Evolutionary conservation across 2,329 filamentous ascomycete genomes (phyloP), one percentile per base, ranked within the genome.

Genomic region (Penicillium digitatum): DNA sequence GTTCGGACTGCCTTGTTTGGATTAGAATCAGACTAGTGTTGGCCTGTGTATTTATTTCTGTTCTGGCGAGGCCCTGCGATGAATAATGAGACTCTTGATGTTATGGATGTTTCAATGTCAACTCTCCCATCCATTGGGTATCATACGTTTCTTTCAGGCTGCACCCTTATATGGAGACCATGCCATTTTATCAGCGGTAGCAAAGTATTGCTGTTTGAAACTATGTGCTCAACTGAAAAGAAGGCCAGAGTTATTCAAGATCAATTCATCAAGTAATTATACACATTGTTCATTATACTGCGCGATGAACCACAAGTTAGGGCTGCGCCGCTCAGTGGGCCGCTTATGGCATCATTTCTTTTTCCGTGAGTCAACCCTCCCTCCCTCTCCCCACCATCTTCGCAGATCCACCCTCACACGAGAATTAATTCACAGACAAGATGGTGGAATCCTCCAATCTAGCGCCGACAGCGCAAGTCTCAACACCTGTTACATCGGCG

Each of bases 271-370:
- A 32, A 43, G n/a, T 14, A 16, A 43, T 22, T 14, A 16, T 18
- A 11, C 2, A 9, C 3, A 34, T 26, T 34, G 20, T 50, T 24
- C 7, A 34, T 50, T 43, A 16, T 26, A 32, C n/a, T 9, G 27
- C 5, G 20, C 37, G 16, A 50, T 50, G 48, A 50, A 44, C 12
- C 29, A 9, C 47, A 51, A 51, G 54, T 62, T 69, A 69, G 63
- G 62, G 66, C 62, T 68, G 61, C 60, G 55, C 38, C 59, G 56
- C 29, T 57, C 52, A 43, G 59, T 61, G 63, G 51, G 60, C 67
- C 60, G 66, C 67, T 70, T 69, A 66, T 69, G 67, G 66, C 68
- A 69, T 70, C 66, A 70, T 62, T 56, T 53, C 55, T 62, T 65
- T 64, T 65, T 66, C 54, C 59, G 59, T 70, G 68, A 70, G 64